Evolutionary conservation across 225 moss, liverwort and hornwort species (phyloP).

Genomic region (Anthoceros angustus): DNA sequence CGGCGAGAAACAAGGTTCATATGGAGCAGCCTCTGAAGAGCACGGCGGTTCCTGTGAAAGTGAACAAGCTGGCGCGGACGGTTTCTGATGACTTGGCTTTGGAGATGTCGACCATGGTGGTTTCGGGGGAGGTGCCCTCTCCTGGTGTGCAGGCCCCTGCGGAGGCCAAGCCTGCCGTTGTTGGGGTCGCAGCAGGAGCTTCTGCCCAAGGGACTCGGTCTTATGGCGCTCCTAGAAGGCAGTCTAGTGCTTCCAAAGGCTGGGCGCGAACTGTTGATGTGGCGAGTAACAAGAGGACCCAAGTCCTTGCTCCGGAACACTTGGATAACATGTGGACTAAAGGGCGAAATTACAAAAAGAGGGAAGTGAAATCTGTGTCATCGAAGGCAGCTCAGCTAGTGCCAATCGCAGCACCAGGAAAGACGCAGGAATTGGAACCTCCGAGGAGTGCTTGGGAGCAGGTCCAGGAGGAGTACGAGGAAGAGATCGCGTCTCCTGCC

Average conservation of each 20-base stretch:
- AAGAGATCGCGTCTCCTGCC: not conserved
- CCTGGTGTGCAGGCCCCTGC: not conserved
- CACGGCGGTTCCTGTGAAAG: not conserved
- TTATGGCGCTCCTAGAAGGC: not conserved
- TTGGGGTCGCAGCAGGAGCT: not conserved
- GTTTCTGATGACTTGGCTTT: not conserved
- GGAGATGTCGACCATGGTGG: not conserved
- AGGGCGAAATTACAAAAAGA: constrained; percentile 33
- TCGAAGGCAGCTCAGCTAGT: not conserved
- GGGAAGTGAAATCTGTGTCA: constrained; percentile 11
- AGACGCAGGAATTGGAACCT: not conserved
- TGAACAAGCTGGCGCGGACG: not conserved
- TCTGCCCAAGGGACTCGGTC: not conserved
- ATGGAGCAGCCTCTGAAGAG: not conserved
- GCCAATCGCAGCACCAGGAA: not conserved
- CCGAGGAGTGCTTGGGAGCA: not conserved
- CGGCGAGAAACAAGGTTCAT: constrained; percentile 1
- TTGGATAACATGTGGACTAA: constrained; percentile 42
- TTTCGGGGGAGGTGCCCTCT: not conserved
- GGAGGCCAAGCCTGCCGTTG: not conserved
- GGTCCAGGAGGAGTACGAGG: not conserved
- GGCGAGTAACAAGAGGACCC: constrained; percentile 25
- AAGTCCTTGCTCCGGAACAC: constrained; percentile 42
- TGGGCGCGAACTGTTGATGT: constrained; percentile 20
- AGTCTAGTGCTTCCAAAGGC: not conserved